These are phyloP conservation scores for Aquilaria yunnanensis DNA, from an alignment of 345 rosid species.

Conservation along the genomic window DNA sequence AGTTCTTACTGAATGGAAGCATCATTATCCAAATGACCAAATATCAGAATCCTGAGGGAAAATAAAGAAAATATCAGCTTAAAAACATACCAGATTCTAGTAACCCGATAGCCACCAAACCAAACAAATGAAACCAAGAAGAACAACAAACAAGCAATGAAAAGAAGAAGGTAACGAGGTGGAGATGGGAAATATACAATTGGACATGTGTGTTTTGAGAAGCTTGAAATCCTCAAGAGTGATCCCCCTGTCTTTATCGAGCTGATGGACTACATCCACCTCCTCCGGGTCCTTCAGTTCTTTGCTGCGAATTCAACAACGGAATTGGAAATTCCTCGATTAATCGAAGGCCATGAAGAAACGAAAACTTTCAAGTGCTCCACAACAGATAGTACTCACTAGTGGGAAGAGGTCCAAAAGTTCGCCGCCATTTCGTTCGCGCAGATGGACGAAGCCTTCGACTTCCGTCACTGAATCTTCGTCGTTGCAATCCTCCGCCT, in stretches of 20 bases:
- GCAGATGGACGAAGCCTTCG: not conserved
- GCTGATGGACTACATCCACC: conserved; percentile 61
- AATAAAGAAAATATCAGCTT: too few species aligned
- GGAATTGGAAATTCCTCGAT: not conserved
- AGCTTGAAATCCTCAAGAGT: conserved; percentile 85
- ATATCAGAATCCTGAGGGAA: too few species aligned
- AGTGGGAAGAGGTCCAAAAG: conserved; percentile 93
- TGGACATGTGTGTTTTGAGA: conserved; percentile 80
- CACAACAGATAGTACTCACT: conserved; percentile 26
- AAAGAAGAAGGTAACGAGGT: not conserved
- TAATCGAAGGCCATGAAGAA: not conserved
- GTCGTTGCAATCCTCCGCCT: too few species aligned
- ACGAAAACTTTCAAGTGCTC: not conserved
- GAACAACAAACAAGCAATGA: not conserved
- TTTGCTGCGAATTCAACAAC: conserved; percentile 40
- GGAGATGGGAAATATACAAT: conserved; percentile 32
- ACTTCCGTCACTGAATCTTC: too few species aligned
- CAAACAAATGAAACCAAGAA: not conserved
- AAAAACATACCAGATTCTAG: too few species aligned
- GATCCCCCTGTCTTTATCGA: conserved; percentile 75
- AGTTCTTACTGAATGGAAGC: too few species aligned
- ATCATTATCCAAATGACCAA: too few species aligned
- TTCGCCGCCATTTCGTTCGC: conserved; percentile 62
- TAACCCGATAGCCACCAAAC: conserved; percentile 3
- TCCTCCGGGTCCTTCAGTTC: conserved; percentile 87